Base-by-base conservation (phyloP, 2,329 filamentous ascomycete species). In the Camillea tinctor region DNA sequence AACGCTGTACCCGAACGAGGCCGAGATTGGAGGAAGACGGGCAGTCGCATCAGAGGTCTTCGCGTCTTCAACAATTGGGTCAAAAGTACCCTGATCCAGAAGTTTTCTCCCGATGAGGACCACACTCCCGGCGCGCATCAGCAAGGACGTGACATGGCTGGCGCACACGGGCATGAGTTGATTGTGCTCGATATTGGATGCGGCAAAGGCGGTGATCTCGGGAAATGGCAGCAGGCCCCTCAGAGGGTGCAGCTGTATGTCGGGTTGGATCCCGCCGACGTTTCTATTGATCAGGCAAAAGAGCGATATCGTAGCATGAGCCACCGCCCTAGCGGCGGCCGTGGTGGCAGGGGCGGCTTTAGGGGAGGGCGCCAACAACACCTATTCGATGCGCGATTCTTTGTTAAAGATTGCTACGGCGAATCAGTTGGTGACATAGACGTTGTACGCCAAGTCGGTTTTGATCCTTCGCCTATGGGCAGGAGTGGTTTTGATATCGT, bases 41-140 rank as follows among this genome's bases (percentile, higher is more conserved):
- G 96, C 71, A 96, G 91, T 75, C 90, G 91, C 70, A 99, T 99
- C 80, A 97, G 96, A 78, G 95, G 95, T 0, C 80, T 99, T 56
- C 87, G 95, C 56, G 92, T 90, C 67, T 95, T 97, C 81, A 99
- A 99, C 79, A 99, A 99, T 76, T 99, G 95, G 95, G 86, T 99
- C 77, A 99, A 99, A 81, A 97, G 92, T 72, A 94, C 91, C 54
- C 86, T 98, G 68, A 98, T 99, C 67, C 93, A 98, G 73, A 97
- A 97, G 74, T 98, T 97, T 77, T 92, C 92, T 4, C 90, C 91
- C 0, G 88, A 89, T 65, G 90, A 94, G 74, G 88, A 91, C 62
- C 88, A 88, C 66, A 79, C 84, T 0, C 85, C 88, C 2, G 84
- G 84, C 48, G 85, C 83, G 51, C 79, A 82, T 63, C 82, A 86